phyloP scores from a whole-genome alignment of 2,329 filamentous ascomycete genomes.

The Clarireedia hainanense region DNA sequence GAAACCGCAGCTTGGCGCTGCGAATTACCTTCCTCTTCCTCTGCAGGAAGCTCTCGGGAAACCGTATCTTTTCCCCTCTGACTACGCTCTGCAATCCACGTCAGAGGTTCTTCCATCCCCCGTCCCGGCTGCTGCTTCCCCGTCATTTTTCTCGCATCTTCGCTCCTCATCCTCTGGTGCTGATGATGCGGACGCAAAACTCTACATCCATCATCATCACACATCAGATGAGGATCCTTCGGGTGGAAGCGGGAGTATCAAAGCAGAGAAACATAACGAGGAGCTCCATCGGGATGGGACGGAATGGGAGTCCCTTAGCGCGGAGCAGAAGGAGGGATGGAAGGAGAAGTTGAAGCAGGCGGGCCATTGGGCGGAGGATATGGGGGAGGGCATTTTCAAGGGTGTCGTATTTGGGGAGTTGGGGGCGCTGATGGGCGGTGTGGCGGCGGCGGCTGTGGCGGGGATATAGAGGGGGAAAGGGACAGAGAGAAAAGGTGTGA shows the following conservation, averaged over 20 bases:
- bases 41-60: conserved; percentile 23
- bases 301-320: conserved; percentile 26
- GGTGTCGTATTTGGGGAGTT: conserved; percentile 29
- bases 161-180: background rate
- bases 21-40: conserved; percentile 18
- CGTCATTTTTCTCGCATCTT: conserved; percentile 2
- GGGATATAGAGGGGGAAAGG: background rate
- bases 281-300: conserved; percentile 18
- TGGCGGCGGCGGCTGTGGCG: conserved; percentile 14
- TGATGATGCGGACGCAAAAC: too few species aligned
- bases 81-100: background rate
- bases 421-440: conserved; percentile 23
- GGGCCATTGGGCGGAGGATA: conserved; percentile 28
- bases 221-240: background rate
- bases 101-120: background rate
- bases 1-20: conserved; percentile 19
- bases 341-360: conserved; percentile 25
- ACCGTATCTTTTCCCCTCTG: conserved; percentile 17
- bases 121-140: background rate
- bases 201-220: background rate
- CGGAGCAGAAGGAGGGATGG: conserved; percentile 25
- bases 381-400: conserved; percentile 26
- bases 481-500: too few species aligned
- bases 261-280: conserved; percentile 22
- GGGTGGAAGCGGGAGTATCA: conserved; percentile 1